Conservation (phyloP, 306 rosid genomes). For the Citrullus amarus region DNA sequence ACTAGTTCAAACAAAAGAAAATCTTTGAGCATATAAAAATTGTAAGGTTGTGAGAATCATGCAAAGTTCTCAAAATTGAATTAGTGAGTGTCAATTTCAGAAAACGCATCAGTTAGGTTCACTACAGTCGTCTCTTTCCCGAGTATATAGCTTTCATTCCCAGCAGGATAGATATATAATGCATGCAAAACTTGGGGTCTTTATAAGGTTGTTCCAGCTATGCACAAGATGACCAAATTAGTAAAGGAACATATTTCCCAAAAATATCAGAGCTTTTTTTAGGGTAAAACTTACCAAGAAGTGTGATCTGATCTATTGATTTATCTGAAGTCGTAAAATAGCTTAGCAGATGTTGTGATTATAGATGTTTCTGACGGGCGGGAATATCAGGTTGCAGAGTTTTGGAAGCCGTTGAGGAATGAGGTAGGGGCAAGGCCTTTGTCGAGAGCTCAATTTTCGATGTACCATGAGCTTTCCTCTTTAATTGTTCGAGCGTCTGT, state of each 20-base stretch:
- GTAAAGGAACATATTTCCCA: neutral
- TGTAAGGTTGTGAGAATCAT: neutral
- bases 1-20: neutral
- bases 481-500: conserved; percentile 46
- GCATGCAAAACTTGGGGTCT: neutral
- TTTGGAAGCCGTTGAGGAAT: conserved; percentile 24
- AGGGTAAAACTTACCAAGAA: neutral
- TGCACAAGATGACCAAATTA: neutral
- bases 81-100: neutral
- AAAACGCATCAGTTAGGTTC: neutral
- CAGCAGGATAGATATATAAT: neutral
- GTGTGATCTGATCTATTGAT: neutral
- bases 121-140: neutral
- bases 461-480: conserved; percentile 42
- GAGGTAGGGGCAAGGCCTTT: conserved; percentile 57
- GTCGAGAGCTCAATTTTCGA: conserved; percentile 24
- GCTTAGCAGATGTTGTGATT: neutral
- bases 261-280: neutral
- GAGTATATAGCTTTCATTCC: neutral
- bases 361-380: conserved; percentile 8
- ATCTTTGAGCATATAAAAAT: neutral
- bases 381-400: conserved; percentile 19
- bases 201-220: neutral
- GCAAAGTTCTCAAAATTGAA: neutral
- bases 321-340: neutral